Evolutionary conservation across 2,329 filamentous ascomycete species (phyloP).

Genomic region (Talaromyces sp.): DNA sequence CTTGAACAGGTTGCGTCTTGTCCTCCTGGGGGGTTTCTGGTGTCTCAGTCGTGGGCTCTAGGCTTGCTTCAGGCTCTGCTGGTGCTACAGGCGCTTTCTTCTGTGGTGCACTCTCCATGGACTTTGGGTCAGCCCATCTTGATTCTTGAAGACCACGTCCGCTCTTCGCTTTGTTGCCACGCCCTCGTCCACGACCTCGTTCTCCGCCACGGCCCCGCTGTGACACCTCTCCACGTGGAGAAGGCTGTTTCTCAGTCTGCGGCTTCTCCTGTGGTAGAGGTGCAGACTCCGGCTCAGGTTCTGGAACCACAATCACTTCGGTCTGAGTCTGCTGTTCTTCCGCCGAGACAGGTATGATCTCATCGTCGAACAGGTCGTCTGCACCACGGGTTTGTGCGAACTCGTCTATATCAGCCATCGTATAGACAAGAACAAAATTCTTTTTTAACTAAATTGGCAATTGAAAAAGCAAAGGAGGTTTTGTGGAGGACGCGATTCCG

Average conservation of each 20-base stretch:
- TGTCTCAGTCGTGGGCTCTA: slow-evolving; percentile 11
- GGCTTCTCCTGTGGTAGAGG: slow-evolving; percentile 17
- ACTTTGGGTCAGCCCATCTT: slow-evolving; percentile 20
- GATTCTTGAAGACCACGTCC: slow-evolving; percentile 15
- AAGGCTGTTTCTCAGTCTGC: slow-evolving; percentile 19
- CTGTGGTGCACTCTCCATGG: slow-evolving; percentile 11
- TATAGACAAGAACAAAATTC: background rate
- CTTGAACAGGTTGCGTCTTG: slow-evolving; percentile 12
- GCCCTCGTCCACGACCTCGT: slow-evolving; percentile 33
- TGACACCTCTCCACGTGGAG: slow-evolving; percentile 27
- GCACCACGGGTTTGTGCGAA: slow-evolving; percentile 54
- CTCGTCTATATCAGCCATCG: slow-evolving; percentile 44
- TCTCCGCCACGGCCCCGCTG: slow-evolving; percentile 30
- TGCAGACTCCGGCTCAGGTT: slow-evolving; percentile 13
- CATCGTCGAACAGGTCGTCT: slow-evolving; percentile 56
- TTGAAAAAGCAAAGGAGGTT: background rate
- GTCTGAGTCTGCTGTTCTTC: slow-evolving; percentile 34
- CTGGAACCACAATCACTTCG: slow-evolving; percentile 18
- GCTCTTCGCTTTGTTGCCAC: slow-evolving; percentile 27
- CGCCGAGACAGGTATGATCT: slow-evolving; percentile 49
- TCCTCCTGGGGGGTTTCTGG: slow-evolving; percentile 8
- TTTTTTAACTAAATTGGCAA: background rate
- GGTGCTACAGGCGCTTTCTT: slow-evolving; percentile 15
- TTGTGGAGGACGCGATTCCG: background rate
- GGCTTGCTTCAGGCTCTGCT: slow-evolving; percentile 17